Evolutionary conservation across 192 early-diverging fungal species (phyloP).

Genomic region (Cetraspora pellucida): DNA sequence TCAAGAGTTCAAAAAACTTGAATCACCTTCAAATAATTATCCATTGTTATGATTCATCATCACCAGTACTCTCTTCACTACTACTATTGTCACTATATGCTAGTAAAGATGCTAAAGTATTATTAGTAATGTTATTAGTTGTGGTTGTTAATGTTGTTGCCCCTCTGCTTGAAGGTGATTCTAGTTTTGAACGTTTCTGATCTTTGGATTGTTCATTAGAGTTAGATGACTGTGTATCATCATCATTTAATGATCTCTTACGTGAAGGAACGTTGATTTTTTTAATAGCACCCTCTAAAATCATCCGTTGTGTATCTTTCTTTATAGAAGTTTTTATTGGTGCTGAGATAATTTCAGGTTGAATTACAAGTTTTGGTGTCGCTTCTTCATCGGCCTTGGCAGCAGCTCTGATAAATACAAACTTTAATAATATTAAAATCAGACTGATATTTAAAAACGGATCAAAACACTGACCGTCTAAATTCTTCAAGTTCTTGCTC

Average conservation of each 20-base stretch:
- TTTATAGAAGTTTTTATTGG: not conserved
- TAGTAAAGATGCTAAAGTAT: constrained; percentile 5
- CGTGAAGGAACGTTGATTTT: not conserved
- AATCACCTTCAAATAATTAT: no score
- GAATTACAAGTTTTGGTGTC: not conserved
- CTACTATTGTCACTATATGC: constrained; percentile 11
- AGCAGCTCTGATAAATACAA: constrained; percentile 21
- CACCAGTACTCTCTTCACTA: not conserved
- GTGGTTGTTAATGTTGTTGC: no score
- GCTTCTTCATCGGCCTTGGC: constrained; percentile 17
- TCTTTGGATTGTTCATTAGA: no score
- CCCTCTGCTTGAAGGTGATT: no score
- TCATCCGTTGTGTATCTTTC: not conserved
- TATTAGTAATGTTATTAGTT: not conserved
- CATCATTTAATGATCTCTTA: not conserved
- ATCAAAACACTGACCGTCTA: constrained; percentile 47
- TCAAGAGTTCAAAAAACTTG: no score
- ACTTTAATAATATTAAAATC: not conserved
- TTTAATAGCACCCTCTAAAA: not conserved
- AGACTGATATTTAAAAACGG: not conserved
- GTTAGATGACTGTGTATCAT: no score
- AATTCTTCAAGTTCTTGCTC: constrained; percentile 50
- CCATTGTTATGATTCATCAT: no score
- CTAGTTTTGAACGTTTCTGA: no score
- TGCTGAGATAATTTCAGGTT: not conserved